These are phyloP conservation scores for Verbascum thapsus DNA, from an alignment of 257 asterid species.

Conservation along the genomic window DNA sequence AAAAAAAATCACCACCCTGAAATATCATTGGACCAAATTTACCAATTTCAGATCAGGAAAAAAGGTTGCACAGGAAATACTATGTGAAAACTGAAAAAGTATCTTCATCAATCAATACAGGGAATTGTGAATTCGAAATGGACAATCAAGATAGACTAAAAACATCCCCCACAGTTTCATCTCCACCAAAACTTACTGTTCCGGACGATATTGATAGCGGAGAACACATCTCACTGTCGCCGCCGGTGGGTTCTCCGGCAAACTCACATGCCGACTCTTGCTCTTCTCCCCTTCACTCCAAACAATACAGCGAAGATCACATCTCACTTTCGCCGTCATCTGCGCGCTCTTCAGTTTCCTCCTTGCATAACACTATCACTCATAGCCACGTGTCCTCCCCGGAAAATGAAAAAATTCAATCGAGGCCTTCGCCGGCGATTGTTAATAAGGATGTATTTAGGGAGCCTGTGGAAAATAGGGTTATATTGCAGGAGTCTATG, in stretches of 20 bases:
- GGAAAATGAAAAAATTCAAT: no score
- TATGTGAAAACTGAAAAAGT: slow-evolving; percentile 5
- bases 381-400: slow-evolving; percentile 47
- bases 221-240: slow-evolving; percentile 26
- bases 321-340: slow-evolving; percentile 57
- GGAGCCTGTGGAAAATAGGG: slow-evolving; percentile 37
- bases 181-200: slow-evolving; percentile 18
- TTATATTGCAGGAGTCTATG: slow-evolving; percentile 30
- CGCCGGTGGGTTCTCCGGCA: slow-evolving; percentile 16
- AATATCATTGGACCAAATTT: no score
- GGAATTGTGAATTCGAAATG: slow-evolving; percentile 27
- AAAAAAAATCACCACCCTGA: no score
- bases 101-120: not conserved
- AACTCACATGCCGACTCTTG: no score
- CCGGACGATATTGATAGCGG: slow-evolving; percentile 8
- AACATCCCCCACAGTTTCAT: slow-evolving; percentile 14
- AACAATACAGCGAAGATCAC: slow-evolving; percentile 38
- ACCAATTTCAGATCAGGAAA: no score
- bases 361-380: slow-evolving; percentile 43
- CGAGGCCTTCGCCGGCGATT: slow-evolving; percentile 35
- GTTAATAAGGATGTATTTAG: slow-evolving; percentile 39
- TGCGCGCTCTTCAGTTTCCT: slow-evolving; percentile 49
- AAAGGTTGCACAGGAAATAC: no score
- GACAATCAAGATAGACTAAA: slow-evolving; percentile 30
- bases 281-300: slow-evolving; percentile 40